These are phyloP conservation scores for Penicillium samsonianum DNA, from an alignment of 495 filamentous ascomycete species.

Conservation along the genomic window DNA sequence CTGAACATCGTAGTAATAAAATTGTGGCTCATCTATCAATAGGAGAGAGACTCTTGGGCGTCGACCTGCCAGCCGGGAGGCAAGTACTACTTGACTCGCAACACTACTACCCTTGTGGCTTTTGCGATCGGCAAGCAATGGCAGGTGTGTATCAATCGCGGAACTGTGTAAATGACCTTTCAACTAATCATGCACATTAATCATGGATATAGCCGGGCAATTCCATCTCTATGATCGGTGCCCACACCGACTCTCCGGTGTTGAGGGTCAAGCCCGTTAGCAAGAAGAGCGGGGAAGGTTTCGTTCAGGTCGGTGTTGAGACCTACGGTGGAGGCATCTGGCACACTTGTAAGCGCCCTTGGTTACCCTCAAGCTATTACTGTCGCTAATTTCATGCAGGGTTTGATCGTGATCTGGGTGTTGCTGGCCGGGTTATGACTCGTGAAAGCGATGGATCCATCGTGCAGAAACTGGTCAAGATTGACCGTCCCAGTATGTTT, in stretches of 20 bases:
- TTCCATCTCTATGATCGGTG: slow-evolving; percentile 91
- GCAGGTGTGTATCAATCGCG: slow-evolving; percentile 52
- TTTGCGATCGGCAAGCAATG: slow-evolving; percentile 93
- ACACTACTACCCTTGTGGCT: slow-evolving; percentile 89
- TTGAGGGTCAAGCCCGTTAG: slow-evolving; percentile 91
- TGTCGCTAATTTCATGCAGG: slow-evolving; percentile 42
- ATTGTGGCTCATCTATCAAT: slow-evolving; percentile 10
- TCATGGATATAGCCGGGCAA: slow-evolving; percentile 67
- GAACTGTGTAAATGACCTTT: background rate
- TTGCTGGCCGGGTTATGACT: slow-evolving; percentile 87
- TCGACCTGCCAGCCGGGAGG: slow-evolving; percentile 79
- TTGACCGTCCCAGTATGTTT: slow-evolving; percentile 75
- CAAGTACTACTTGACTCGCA: slow-evolving; percentile 95
- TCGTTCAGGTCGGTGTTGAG: slow-evolving; percentile 93
- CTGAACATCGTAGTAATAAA: background rate
- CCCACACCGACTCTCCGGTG: slow-evolving; percentile 93
- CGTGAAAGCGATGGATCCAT: slow-evolving; percentile 72
- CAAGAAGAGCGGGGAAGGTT: slow-evolving; percentile 84
- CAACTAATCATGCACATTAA: slow-evolving; percentile 13
- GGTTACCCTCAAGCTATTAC: background rate
- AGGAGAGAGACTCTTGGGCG: slow-evolving; percentile 89
- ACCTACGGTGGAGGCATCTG: slow-evolving; percentile 88
- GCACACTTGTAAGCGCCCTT: slow-evolving; percentile 55
- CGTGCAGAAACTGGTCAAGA: slow-evolving; percentile 82
- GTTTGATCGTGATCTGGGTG: slow-evolving; percentile 93